These are phyloP conservation scores for Septoria petroselini DNA, from an alignment of 2,329 filamentous ascomycete genomes.

Conservation along the genomic window DNA sequence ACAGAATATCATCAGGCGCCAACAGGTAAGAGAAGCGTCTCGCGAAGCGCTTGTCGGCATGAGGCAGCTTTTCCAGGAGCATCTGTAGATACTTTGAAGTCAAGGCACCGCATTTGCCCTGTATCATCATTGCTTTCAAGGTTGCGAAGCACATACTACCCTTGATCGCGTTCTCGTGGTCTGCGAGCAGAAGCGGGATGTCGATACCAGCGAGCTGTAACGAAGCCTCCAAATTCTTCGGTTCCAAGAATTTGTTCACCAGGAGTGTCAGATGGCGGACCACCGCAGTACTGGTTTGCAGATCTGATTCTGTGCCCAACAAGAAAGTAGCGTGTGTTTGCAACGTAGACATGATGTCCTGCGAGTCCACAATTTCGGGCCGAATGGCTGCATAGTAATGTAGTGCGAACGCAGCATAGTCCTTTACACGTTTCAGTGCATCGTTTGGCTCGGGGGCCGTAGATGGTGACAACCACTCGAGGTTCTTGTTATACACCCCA, in stretches of 20 bases:
- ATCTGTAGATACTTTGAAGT: conserved; percentile 43
- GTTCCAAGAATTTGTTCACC: conserved; percentile 49
- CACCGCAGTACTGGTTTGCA: conserved; percentile 33
- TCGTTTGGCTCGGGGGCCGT: conserved; percentile 14
- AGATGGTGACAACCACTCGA: conserved; percentile 33
- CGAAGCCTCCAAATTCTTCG: conserved; percentile 40
- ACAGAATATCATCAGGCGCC: conserved; percentile 59
- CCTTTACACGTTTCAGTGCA: neutral
- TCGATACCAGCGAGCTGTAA: conserved; percentile 32
- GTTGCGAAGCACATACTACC: conserved; percentile 60
- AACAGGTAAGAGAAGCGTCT: conserved; percentile 59
- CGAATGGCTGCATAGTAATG: conserved; percentile 36
- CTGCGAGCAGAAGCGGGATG: conserved; percentile 41
- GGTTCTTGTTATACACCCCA: conserved; percentile 32
- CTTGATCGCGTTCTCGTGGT: conserved; percentile 38
- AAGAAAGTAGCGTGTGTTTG: conserved; percentile 27
- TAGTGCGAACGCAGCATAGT: conserved; percentile 30
- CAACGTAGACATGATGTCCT: conserved; percentile 30
- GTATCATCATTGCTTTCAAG: conserved; percentile 58
- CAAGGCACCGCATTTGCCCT: conserved; percentile 49
- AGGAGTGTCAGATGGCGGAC: conserved; percentile 47
- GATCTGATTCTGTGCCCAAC: conserved; percentile 15
- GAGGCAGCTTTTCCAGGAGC: conserved; percentile 52
- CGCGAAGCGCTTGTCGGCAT: conserved; percentile 48
- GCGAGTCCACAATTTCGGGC: conserved; percentile 32